These are phyloP conservation scores for Waitea zeae DNA, from an alignment of 1,284 basidiomycete genomes.

Conservation along the genomic window DNA sequence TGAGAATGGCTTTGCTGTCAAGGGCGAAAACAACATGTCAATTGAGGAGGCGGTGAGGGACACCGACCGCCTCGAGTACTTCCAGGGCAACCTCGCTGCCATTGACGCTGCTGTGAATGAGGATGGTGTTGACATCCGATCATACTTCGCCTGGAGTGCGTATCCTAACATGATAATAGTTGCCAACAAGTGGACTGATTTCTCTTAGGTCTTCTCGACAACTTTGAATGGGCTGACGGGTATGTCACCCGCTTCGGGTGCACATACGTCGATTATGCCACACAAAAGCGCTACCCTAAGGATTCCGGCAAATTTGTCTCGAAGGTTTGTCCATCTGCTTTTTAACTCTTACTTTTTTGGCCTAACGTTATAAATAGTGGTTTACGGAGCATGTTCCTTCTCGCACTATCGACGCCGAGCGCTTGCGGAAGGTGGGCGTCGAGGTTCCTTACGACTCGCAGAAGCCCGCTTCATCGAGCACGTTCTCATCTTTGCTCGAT, in stretches of 20 bases:
- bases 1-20: conserved; percentile 48
- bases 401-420: no score
- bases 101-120: conserved; percentile 31
- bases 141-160: conserved; percentile 47
- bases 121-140: conserved; percentile 39
- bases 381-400: conserved; percentile 3
- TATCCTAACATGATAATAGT: not conserved
- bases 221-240: conserved; percentile 53
- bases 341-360: not conserved
- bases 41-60: conserved; percentile 37
- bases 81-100: conserved; percentile 34
- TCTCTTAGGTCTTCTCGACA: conserved; percentile 33
- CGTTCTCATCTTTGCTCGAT: no score
- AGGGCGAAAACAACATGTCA: conserved; percentile 31
- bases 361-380: conserved; percentile 1
- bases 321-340: conserved; percentile 9
- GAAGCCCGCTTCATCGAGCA: no score
- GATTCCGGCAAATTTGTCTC: conserved; percentile 32
- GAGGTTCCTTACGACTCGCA: no score
- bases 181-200: not conserved
- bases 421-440: no score
- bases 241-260: conserved; percentile 37
- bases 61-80: conserved; percentile 41
- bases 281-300: conserved; percentile 45
- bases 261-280: conserved; percentile 42